phyloP scores from a whole-genome alignment of 2,329 filamentous ascomycete genomes.

The Sporothrix curviconia region DNA sequence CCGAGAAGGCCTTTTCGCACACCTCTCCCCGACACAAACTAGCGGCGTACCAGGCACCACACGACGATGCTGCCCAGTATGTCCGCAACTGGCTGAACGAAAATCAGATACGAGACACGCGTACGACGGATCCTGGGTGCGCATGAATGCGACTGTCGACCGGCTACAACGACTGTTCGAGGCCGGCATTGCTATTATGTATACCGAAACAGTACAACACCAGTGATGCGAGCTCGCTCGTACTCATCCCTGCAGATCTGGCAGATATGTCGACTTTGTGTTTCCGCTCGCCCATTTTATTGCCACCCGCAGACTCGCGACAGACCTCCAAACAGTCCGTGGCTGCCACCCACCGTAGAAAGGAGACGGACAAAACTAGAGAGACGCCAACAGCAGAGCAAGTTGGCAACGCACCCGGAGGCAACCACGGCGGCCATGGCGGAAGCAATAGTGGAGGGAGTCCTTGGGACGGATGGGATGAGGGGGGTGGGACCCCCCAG shows the following conservation, averaged over 20 bases:
- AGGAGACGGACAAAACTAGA: not conserved
- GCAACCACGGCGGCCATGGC: not conserved
- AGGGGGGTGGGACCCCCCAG: no score
- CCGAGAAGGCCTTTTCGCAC: not conserved
- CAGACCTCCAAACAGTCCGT: not conserved
- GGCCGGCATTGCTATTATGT: conserved; percentile 37
- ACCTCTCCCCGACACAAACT: conserved; percentile 33
- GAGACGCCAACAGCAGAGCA: not conserved
- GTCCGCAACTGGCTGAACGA: conserved; percentile 38
- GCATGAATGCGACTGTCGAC: conserved; percentile 35
- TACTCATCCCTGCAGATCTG: conserved; percentile 40
- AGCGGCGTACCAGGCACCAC: conserved; percentile 30
- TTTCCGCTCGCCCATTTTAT: conserved; percentile 46
- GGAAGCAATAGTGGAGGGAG: not conserved
- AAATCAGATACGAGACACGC: conserved; percentile 30
- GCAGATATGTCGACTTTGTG: conserved; percentile 38
- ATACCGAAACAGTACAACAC: conserved; percentile 27
- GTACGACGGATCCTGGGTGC: conserved; percentile 36
- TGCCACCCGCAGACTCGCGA: conserved; percentile 26
- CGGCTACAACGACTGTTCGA: conserved; percentile 36
- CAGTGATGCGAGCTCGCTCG: conserved; percentile 37
- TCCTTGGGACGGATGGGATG: not conserved
- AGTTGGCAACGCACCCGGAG: not conserved
- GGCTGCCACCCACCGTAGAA: not conserved
- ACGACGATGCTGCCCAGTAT: conserved; percentile 26